phyloP scores from a whole-genome alignment of 108 stramenopile genomes.

The Bacterosira constricta region DNA sequence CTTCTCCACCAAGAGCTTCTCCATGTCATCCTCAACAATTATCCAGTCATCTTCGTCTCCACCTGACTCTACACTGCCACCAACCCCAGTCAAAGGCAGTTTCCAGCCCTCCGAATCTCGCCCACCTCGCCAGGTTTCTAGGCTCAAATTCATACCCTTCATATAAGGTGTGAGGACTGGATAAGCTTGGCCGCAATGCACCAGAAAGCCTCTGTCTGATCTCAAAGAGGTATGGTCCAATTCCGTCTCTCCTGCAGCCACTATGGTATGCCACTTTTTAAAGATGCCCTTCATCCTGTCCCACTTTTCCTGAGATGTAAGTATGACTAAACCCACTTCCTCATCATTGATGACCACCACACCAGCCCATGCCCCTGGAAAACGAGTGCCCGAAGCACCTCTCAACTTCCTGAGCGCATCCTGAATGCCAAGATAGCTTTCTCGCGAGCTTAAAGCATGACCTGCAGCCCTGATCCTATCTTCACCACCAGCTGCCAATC shows the following conservation, averaged over 20 bases:
- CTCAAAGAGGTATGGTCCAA: not conserved
- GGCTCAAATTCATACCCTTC: not conserved
- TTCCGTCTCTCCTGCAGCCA: not conserved
- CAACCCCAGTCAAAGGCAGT: no score
- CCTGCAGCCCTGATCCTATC: conserved; percentile 6
- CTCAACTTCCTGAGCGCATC: conserved; percentile 52
- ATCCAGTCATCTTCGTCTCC: no score
- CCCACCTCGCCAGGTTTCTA: not conserved
- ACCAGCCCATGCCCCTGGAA: conserved; percentile 45
- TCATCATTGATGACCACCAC: not conserved
- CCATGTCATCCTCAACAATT: no score
- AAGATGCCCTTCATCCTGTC: conserved; percentile 7
- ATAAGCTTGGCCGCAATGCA: not conserved
- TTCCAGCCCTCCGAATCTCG: not conserved
- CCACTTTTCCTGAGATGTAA: conserved; percentile 39
- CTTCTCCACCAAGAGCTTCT: no score
- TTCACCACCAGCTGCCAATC: conserved; percentile 11
- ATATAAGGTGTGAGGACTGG: not conserved
- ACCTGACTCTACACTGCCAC: no score
- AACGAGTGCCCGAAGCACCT: not conserved
- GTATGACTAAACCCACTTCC: conserved; percentile 13
- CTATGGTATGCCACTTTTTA: not conserved
- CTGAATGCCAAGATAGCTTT: conserved; percentile 41
- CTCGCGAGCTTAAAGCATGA: conserved; percentile 5
- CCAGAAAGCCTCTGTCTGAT: not conserved